Conservation (phyloP, 2,329 filamentous ascomycete species). For the Zopfia rhizophila region DNA sequence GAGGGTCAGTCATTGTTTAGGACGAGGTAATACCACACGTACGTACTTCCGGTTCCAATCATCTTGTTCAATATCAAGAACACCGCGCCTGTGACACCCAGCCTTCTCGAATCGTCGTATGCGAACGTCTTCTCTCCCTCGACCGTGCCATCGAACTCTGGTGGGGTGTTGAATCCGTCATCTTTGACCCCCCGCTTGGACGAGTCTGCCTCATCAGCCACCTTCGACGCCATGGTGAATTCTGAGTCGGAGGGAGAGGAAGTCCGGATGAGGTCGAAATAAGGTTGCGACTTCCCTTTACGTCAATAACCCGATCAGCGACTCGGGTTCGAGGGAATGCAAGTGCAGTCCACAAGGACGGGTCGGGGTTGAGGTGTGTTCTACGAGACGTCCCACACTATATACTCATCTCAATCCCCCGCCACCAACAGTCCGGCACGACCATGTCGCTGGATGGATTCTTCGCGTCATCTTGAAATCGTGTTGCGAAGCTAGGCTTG, state of each 20-base stretch:
- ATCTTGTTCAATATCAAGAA: slow-evolving; percentile 49
- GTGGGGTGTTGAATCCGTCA: slow-evolving; percentile 24
- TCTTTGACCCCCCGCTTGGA: slow-evolving; percentile 21
- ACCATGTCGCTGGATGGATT: too few relatives aligned
- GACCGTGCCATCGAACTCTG: slow-evolving; percentile 34
- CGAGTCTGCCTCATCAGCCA: slow-evolving; percentile 29
- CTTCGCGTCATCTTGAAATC: slow-evolving; percentile 1
- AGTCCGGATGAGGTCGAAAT: slow-evolving; percentile 16
- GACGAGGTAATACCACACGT: background rate
- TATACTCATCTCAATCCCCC: too few relatives aligned
- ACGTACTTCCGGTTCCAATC: slow-evolving; percentile 41
- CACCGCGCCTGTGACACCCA: slow-evolving; percentile 46
- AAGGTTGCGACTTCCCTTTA: slow-evolving; percentile 19
- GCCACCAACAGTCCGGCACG: too few relatives aligned
- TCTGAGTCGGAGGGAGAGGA: background rate
- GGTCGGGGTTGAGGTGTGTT: too few relatives aligned
- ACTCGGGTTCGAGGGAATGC: slow-evolving; percentile 11
- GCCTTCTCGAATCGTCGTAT: slow-evolving; percentile 44
- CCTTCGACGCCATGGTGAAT: slow-evolving; percentile 31
- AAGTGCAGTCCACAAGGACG: slow-evolving; percentile 22
- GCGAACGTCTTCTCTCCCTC: slow-evolving; percentile 46
- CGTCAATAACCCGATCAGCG: slow-evolving; percentile 10
- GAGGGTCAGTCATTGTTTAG: slow-evolving; percentile 14
- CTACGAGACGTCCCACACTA: too few relatives aligned
- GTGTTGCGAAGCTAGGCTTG: slow-evolving; percentile 14